Evolutionary conservation across 441 rosid species (phyloP).

Genomic region (Bocquillonia castaneifolia): DNA sequence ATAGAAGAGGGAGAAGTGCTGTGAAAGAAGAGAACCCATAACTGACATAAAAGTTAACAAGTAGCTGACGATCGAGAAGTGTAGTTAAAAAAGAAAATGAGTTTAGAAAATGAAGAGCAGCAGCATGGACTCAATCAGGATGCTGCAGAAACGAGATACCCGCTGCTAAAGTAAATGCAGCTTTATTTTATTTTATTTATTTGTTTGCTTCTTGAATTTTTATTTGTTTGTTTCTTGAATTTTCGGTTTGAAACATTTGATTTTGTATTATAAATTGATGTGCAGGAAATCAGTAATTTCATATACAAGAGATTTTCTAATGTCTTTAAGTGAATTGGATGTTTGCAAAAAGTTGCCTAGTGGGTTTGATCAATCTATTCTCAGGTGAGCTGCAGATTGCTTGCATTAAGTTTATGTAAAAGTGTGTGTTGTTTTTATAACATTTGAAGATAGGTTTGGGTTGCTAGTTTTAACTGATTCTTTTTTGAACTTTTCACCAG

Average conservation of each 20-base stretch:
- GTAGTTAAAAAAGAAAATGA: conserved; percentile 54
- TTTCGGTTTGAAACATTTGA: no score
- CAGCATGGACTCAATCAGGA: conserved; percentile 36
- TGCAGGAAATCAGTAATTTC: conserved; percentile 55
- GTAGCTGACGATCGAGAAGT: neutral
- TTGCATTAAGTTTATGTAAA: no score
- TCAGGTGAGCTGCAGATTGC: conserved; percentile 39
- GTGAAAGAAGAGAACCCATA: neutral
- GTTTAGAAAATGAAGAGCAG: conserved; percentile 47
- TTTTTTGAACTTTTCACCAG: conserved; percentile 30
- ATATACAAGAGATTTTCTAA: conserved; percentile 65
- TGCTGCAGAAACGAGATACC: conserved; percentile 32
- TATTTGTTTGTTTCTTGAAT: conserved; percentile 2
- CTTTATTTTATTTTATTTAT: conserved; percentile 12
- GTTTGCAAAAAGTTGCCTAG: conserved; percentile 64
- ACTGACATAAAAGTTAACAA: neutral
- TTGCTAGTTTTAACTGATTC: neutral
- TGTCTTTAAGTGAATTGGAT: conserved; percentile 67
- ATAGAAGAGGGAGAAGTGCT: neutral
- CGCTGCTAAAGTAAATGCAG: conserved; percentile 40
- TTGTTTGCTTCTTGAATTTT: conserved; percentile 6
- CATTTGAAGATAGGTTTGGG: neutral
- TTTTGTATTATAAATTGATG: conserved; percentile 18
- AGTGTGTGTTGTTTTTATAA: no score
- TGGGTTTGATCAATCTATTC: conserved; percentile 52